These are phyloP conservation scores for Microbotryum intermedium DNA, from an alignment of 1,284 basidiomycete species.

Conservation along the genomic window DNA sequence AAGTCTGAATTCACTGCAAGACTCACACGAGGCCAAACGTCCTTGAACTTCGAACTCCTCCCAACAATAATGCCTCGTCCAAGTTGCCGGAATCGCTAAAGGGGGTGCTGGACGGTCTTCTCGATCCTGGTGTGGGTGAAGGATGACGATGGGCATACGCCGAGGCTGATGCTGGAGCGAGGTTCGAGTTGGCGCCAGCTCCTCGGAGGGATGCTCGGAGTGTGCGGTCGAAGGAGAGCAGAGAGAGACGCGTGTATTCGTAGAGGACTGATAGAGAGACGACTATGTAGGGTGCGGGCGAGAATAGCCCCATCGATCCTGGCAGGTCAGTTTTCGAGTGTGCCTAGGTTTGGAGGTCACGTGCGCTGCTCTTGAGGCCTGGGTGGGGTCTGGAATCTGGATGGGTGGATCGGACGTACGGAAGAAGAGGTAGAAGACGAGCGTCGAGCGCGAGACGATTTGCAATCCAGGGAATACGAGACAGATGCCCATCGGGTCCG, in stretches of 20 bases:
- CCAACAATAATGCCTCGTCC: conserved; percentile 1
- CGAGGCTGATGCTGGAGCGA: background rate
- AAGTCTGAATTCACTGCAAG: no score
- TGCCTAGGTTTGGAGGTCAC: background rate
- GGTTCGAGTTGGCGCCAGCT: background rate
- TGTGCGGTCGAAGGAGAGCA: conserved; percentile 16
- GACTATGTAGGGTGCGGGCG: background rate
- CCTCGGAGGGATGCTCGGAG: conserved; percentile 18
- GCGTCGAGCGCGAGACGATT: conserved; percentile 3
- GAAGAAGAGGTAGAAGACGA: conserved; percentile 11
- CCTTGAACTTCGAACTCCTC: background rate
- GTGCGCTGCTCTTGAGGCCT: no score
- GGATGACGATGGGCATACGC: background rate
- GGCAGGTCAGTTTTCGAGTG: background rate
- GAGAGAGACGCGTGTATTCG: conserved; percentile 15
- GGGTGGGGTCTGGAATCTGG: no score
- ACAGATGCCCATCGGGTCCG: conserved; percentile 15
- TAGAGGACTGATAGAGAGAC: conserved; percentile 8
- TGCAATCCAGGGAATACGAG: conserved; percentile 22
- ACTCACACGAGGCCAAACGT: conserved; percentile 16
- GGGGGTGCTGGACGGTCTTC: background rate
- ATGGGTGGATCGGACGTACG: no score
- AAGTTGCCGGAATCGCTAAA: background rate
- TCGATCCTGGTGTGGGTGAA: background rate
- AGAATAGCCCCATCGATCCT: background rate